A percentile compares a stretch with the other conserved stretches of the same genome.
Evolutionary conservation across 257 asterid species (phyloP).

Genomic region (Forsythia suspensa): DNA sequence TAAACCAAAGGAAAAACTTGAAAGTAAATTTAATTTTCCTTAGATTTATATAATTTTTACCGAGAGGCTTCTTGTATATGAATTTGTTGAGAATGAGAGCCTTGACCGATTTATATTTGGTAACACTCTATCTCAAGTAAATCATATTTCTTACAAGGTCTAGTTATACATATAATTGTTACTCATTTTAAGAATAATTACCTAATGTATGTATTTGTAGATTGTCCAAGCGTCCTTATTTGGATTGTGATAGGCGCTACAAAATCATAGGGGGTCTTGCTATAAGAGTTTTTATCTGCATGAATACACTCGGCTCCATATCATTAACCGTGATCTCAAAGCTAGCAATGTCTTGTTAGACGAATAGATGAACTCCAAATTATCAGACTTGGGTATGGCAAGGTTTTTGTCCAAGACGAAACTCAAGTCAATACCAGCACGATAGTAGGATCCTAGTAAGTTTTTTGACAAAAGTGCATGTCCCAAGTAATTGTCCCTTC

Average conservation of each 20-base stretch:
- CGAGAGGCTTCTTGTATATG: conserved; percentile 27
- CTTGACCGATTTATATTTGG: conserved; percentile 39
- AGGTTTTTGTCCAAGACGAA: conserved; percentile 35
- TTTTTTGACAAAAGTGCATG: too few relatives aligned
- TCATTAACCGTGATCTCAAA: conserved; percentile 51
- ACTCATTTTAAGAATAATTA: neutral
- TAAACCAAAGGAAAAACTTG: neutral
- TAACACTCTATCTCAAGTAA: neutral
- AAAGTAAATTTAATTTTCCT: neutral
- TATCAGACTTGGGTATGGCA: conserved; percentile 61
- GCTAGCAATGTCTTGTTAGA: conserved; percentile 46
- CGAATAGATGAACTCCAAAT: conserved; percentile 45
- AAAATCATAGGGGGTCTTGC: conserved; percentile 46
- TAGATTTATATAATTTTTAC: neutral
- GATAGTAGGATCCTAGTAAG: conserved; percentile 18
- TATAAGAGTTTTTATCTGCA: conserved; percentile 44
- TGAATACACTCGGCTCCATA: conserved; percentile 44
- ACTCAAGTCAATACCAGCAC: conserved; percentile 31
- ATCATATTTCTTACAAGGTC: neutral
- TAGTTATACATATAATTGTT: neutral
- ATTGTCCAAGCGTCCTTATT: neutral
- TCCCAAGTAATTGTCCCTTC: too few relatives aligned
- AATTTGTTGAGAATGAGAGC: conserved; percentile 30
- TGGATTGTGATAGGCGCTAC: conserved; percentile 33
- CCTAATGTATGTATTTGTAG: neutral